phyloP scores from a whole-genome alignment of 2,329 filamentous ascomycete genomes.

The Aspergillus sp. region DNA sequence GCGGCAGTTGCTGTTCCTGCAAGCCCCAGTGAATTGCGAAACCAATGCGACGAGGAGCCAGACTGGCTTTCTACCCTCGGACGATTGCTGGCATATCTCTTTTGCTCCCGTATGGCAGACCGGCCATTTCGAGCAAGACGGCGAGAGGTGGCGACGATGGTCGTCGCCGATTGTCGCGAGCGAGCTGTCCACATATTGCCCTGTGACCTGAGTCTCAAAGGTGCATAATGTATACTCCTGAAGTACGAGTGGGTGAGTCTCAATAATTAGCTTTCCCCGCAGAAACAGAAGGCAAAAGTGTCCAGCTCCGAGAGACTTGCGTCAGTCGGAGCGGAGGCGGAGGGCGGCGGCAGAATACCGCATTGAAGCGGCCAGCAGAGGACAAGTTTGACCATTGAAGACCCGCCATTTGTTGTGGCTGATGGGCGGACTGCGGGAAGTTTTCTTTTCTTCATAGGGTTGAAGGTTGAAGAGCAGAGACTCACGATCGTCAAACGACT shows the following conservation, averaged over 20 bases:
- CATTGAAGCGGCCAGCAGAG: slow-evolving; percentile 24
- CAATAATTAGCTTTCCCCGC: not conserved
- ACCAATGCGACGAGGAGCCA: slow-evolving; percentile 25
- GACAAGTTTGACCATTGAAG: not conserved
- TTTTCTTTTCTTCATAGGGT: not conserved
- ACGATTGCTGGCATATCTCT: slow-evolving; percentile 30
- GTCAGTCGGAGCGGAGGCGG: slow-evolving; percentile 28
- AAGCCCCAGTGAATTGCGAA: slow-evolving; percentile 31
- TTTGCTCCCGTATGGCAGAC: slow-evolving; percentile 24
- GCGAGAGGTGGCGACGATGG: slow-evolving; percentile 20
- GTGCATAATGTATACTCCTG: not conserved
- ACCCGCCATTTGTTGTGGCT: not conserved
- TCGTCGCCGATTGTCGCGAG: slow-evolving; percentile 24
- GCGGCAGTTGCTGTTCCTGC: slow-evolving; percentile 31
- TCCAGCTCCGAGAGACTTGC: slow-evolving; percentile 20
- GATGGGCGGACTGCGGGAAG: not conserved
- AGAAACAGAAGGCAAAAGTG: not conserved
- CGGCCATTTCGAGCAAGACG: slow-evolving; percentile 20
- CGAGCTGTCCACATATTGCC: slow-evolving; percentile 29
- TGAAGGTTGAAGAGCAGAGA: not conserved
- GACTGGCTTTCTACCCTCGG: slow-evolving; percentile 12
- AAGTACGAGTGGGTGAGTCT: not conserved
- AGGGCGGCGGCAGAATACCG: slow-evolving; percentile 35
- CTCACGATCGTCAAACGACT: not conserved
- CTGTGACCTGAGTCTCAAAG: slow-evolving; percentile 2